Base-by-base conservation (phyloP, 2,329 filamentous ascomycete species). In the Ustulina deusta region DNA sequence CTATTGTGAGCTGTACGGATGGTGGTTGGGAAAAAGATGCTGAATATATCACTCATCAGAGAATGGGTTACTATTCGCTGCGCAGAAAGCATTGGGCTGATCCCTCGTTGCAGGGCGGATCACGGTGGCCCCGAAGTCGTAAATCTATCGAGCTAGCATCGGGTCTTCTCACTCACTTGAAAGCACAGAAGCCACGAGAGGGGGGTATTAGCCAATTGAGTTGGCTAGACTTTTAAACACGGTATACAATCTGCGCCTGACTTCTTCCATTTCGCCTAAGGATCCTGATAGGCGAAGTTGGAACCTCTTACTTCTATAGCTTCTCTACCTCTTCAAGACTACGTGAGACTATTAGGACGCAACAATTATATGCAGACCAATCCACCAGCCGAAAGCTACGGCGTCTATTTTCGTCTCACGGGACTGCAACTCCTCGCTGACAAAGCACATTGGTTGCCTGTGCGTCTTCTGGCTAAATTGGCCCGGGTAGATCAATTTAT, bases 401-500 rank as follows among this genome's bases (percentile, higher is more conserved):
- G 48, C 25, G 61, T 64, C 64, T 25, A 46, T 55, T 67, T 67
- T 44, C 29, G 65, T 67, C 54, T 29, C 46, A 42, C 49, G 61
- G 60, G 61, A 48, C 27, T 38, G 20, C 48, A 36, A 22, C 46
- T 56, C 48, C 40, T 40, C 60, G 55, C 55, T 7, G 20, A 22
- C 60, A 48, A n/a, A 32, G 40, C 38, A 34, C 48, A 17, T 22
- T 20, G 36, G 20, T 17, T 51, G 42, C 58, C 44, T 44, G 25
- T 32, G 58, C 48, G 44, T 59, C 54, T 55, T 52, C 48, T 51
- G 65, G 60, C 65, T 67, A 67, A 67, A 67, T 56, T 60, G 55
- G 11, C 55, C 61, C 65, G 56, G 59, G 54, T 20, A 64, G 55
- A 32, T 60, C 36, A 63, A 64, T 67, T 48, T 60, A 42, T 61